These are phyloP conservation scores for Zalaria sp. DNA, from an alignment of 2,329 filamentous ascomycete genomes.

Conservation along the genomic window DNA sequence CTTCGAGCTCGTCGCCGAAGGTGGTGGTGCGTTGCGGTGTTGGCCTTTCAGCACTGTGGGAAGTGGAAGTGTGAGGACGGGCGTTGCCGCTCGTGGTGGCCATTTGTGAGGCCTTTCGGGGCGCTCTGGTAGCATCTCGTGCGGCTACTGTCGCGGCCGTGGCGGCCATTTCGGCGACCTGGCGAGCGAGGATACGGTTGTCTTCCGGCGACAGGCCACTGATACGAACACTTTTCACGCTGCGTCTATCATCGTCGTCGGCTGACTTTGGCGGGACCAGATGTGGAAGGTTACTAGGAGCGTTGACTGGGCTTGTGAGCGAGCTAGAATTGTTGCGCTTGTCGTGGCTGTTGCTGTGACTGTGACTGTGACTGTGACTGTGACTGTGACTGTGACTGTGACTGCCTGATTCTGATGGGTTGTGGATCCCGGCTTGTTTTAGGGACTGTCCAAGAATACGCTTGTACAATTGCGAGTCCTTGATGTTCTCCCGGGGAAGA, in stretches of 20 bases:
- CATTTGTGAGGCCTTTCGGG: slow-evolving; percentile 36
- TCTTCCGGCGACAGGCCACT: slow-evolving; percentile 69
- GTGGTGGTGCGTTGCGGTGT: slow-evolving; percentile 1
- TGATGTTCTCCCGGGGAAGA: slow-evolving; percentile 52
- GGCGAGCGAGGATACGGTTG: slow-evolving; percentile 65
- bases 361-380: slow-evolving; percentile 12
- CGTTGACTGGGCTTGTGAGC: background rate
- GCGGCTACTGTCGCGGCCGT: slow-evolving; percentile 80
- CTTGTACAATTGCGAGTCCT: slow-evolving; percentile 82
- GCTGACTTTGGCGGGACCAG: slow-evolving; percentile 58
- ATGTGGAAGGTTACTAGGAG: slow-evolving; percentile 41
- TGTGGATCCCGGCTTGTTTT: slow-evolving; percentile 61
- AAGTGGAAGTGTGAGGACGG: slow-evolving; percentile 13
- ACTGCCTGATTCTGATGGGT: slow-evolving; percentile 29
- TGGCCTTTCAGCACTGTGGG: background rate
- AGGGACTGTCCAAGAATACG: slow-evolving; percentile 83
- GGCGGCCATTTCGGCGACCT: slow-evolving; percentile 87
- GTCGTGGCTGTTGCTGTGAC: background rate
- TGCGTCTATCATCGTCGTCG: slow-evolving; percentile 30
- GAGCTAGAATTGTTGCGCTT: background rate
- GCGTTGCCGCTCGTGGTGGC: slow-evolving; percentile 12
- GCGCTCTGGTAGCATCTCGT: slow-evolving; percentile 50
- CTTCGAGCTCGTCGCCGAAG: slow-evolving; percentile 12
- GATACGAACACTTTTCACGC: slow-evolving; percentile 20
- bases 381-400: background rate